These are phyloP conservation scores for Glarea lozoyensis DNA, from an alignment of 495 filamentous ascomycete genomes.

Conservation along the genomic window DNA sequence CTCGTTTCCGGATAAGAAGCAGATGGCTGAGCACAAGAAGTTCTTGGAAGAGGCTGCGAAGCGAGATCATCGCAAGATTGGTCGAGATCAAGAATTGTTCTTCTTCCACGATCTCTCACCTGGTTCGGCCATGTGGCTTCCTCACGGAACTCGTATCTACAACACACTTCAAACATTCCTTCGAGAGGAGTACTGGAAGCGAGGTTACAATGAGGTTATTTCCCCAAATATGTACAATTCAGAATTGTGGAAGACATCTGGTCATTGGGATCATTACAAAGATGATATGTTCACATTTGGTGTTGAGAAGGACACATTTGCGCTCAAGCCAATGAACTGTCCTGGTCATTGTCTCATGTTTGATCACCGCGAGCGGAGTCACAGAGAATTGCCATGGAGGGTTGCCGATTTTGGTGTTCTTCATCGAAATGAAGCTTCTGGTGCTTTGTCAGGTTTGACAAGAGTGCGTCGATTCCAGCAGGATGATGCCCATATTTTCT, in stretches of 20 bases:
- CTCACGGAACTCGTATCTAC: conserved; percentile 84
- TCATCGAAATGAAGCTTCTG: conserved; percentile 90
- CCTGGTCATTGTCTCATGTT: conserved; percentile 80
- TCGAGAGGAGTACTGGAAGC: conserved; percentile 81
- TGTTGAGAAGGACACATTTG: conserved; percentile 79
- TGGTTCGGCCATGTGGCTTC: conserved; percentile 89
- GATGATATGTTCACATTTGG: conserved; percentile 96
- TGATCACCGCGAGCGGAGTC: conserved; percentile 66
- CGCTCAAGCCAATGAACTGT: conserved; percentile 97
- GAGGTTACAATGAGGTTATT: conserved; percentile 90
- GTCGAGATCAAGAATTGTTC: conserved; percentile 91
- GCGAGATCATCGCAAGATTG: conserved; percentile 85
- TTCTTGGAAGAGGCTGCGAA: conserved; percentile 94
- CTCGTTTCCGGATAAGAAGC: conserved; percentile 95
- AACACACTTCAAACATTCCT: conserved; percentile 77
- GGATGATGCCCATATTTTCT: conserved; percentile 94
- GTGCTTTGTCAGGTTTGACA: conserved; percentile 82
- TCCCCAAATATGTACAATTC: conserved; percentile 95
- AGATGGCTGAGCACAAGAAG: conserved; percentile 79
- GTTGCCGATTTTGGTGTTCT: conserved; percentile 94
- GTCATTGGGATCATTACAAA: conserved; percentile 91
- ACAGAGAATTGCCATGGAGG: conserved; percentile 80
- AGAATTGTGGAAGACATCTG: conserved; percentile 84
- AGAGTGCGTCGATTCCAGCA: conserved; percentile 90
- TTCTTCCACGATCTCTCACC: conserved; percentile 91